Evolutionary conservation across 163 green algal species (phyloP), one percentile per base, ranked within the genome.

Genomic region (Chlorella variabilis): DNA sequence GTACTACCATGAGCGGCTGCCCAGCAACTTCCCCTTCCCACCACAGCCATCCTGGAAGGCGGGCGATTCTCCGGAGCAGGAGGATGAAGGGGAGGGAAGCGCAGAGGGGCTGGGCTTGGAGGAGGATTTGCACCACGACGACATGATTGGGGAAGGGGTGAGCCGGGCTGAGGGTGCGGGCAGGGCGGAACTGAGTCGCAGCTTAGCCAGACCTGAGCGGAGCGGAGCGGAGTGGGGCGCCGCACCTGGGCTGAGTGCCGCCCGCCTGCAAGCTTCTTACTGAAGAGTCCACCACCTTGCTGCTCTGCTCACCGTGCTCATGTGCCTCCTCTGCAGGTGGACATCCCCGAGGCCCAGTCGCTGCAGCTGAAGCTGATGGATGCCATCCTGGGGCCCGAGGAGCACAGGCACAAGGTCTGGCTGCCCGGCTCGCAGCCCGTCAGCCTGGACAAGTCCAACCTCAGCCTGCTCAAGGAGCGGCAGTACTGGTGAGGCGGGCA

Each of bases 401-500:
- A 18, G 8, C 0, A 77, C 34, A 54, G 59, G 36, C 31, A 75
- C 59, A 39, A 58, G 25, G 21, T 71, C n/a, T 80, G 74, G 78
- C 98, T 98, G 83, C 93, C 95, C 0, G 96, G 96, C 56, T 97
- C 92, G 36, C 96, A 99, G 89, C 96, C 96, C 2, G 96, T 99
- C 41, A 96, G 89, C 29, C 86, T 99, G 51, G 92, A 91, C 29
- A 68, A 86, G 29, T 71, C 83, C 41, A 96, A 97, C 80, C 78
- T 96, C 31, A 45, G 78, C 29, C 78, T 95, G 59, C 89, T 98
- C 17, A 42, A 83, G n/a, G 31, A 91, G 58, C 56, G 58, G 58
- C 58, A 41, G 9, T 80, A 80, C 58, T 80, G 74, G 74, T 79
- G 71, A 18, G 49, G 27, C 18, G 23, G 15, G 54, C 54, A 33